phyloP scores from a whole-genome alignment of 108 stramenopile genomes.

The Poteriospumella lacustris region DNA sequence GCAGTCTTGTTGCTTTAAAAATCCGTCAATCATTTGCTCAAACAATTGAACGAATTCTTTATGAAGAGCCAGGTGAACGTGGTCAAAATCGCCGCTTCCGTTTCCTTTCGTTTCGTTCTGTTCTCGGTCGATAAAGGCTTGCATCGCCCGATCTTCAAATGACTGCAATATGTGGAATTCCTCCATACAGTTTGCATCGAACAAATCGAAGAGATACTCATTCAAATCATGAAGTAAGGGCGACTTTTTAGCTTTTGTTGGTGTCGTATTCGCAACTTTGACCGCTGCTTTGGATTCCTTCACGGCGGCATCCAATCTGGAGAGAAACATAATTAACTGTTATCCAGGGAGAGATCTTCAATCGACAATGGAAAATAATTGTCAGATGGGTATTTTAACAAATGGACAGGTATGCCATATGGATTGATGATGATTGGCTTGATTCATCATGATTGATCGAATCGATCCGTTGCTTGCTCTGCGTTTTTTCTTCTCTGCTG shows the following conservation, averaged over 20 bases:
- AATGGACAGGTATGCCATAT: no score
- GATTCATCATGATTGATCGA: no score
- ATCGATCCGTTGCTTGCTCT: no score
- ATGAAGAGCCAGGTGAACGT: background rate
- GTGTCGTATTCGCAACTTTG: no score
- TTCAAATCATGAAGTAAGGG: background rate
- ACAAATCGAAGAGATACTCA: background rate
- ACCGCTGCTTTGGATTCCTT: no score
- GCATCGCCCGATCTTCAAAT: background rate
- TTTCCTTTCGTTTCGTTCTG: background rate
- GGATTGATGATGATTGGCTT: no score
- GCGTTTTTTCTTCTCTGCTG: no score
- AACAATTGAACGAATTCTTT: background rate
- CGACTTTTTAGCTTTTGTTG: background rate
- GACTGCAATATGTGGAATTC: background rate
- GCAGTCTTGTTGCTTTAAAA: background rate
- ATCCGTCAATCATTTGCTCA: background rate
- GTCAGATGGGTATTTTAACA: no score
- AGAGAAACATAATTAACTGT: no score
- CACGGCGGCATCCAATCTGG: no score
- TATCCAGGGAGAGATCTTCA: no score
- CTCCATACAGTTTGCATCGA: background rate
- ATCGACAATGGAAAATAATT: no score
- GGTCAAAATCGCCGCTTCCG: background rate
- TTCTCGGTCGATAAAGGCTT: background rate